Evolutionary conservation across 225 moss, liverwort and hornwort species (phyloP).

Genomic region (Ulota crispa): DNA sequence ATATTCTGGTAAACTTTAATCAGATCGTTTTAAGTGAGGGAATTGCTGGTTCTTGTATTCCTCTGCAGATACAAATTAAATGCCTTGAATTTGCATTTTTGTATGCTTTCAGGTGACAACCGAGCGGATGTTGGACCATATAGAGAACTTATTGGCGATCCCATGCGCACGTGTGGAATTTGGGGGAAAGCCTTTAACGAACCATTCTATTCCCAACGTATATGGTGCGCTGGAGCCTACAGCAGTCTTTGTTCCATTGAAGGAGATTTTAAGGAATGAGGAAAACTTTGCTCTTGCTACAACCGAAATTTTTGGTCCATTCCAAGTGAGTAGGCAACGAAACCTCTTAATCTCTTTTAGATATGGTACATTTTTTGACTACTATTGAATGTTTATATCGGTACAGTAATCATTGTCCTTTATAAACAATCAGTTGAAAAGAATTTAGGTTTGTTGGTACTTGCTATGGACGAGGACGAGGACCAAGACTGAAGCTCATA

Average conservation of each 20-base stretch:
- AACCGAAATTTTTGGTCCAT: conserved; percentile 95
- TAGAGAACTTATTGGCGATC: conserved; percentile 72
- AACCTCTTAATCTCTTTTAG: neutral
- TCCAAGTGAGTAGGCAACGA: conserved; percentile 67
- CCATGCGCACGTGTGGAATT: conserved; percentile 78
- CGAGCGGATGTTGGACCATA: conserved; percentile 77
- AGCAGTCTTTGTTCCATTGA: conserved; percentile 84
- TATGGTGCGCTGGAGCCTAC: conserved; percentile 98
- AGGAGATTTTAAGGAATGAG: conserved; percentile 73
- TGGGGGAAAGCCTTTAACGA: conserved; percentile 82
- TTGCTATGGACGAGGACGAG: neutral
- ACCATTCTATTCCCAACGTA: conserved; percentile 82
- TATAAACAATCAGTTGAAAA: neutral
- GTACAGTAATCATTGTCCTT: neutral
- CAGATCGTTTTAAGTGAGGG: neutral
- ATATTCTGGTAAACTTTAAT: neutral
- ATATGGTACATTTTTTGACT: neutral
- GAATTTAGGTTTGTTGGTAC: neutral
- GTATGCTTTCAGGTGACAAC: conserved; percentile 78
- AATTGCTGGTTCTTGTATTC: conserved; percentile 18
- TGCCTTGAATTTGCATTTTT: neutral
- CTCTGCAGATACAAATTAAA: neutral
- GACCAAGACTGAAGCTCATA: neutral
- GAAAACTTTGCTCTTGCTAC: conserved; percentile 84
- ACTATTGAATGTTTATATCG: conserved; percentile 3